Evolutionary conservation across 2,329 filamentous ascomycete genomes (phyloP), one percentile per base, ranked within the genome.

Genomic region (Aspergillus sp.): DNA sequence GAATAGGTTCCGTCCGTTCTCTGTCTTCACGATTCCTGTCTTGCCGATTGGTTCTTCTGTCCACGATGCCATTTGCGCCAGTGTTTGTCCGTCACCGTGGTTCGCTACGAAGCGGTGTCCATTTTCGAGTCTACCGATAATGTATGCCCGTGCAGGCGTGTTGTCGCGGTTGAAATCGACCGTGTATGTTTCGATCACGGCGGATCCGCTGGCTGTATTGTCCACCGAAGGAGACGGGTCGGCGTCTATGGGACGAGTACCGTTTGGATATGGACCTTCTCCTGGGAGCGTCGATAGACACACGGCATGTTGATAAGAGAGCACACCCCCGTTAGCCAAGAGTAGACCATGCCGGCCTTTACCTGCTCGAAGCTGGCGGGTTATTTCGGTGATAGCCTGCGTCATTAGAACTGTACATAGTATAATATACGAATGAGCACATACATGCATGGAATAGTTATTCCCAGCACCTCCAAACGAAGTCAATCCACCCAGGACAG

Each of bases 391-490:
- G 23, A 82, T 73, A 10, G 69, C 78, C 70, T 70, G 25, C 12
- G 10, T 23, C 10, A 15, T 43, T 25, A 47, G 39, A 4, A 30
- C 9, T 30, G 25, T 30, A 30, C 20, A 37, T 17, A 37, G 5
- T 37, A 13, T 7, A n/a, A 5, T 37, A 10, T 15, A 37, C 7
- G 6, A 7, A 20, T 12, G 7, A 39, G 12, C 20, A 19, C 51
- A 17, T 63, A 78, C 81, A 66, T 86, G 83, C 76, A 85, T 81
- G 0, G 80, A 83, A 50, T 86, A 86, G 47, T 86, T 86, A 53
- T 86, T 86, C 0, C 83, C 83, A 5, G 84, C 83, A 0, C 83
- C 84, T 0, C 84, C 83, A 49, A 86, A 86, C 1, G 78, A 83
- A 4, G 83, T 86, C 46, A 87, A 58, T 0, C 83, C 83, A 0